Evolutionary conservation across 257 asterid species (phyloP), one percentile per base, ranked within the genome.

Genomic region (Solanum piurae): DNA sequence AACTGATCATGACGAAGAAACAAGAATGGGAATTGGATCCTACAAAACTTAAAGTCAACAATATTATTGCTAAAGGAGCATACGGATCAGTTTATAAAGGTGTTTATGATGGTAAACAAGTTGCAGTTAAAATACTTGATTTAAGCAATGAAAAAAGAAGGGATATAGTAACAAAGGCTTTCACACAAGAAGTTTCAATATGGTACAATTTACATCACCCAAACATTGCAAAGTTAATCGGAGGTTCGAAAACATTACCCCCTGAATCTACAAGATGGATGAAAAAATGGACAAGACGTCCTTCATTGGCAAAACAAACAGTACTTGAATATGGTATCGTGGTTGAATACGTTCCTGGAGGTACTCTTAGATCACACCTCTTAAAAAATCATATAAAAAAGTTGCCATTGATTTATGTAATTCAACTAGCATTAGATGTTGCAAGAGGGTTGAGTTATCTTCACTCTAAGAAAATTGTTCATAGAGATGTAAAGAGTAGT

Each of bases 381-480:
- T n/a, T 55, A 9, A 90, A 49, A 52, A 31, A 58, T 44, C 16
- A 21, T 11, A 6, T 5, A 0, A 80, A 83, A 76, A 88, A 72
- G 14, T 66, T 87, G 5, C 72, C 91, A 10, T 21, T 87, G 12
- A 46, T 38, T 1, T 11, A 13, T 10, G 83, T 74, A 11, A 27
- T 89, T 34, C 76, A 58, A 49, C 83, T 90, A 33, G 88, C 88
- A 9, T 75, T 90, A 7, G 91, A 88, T 44, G 55, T 79, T 68
- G 91, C 91, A 20, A 85, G 60, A 71, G 68, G 92, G 49, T 83
- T 88, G 83, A 66, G 76, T 69, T 90, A 90, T 29, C 84, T 90
- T 82, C 92, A 90, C 42, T 84, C 89, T 0, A 6, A 84, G 12
- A 86, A 90, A 83, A 71, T 90, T 10, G 88, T 84, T 8, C 91